Evolutionary conservation across 2,329 filamentous ascomycete species (phyloP).

Genomic region (Diaporthe australafricana): DNA sequence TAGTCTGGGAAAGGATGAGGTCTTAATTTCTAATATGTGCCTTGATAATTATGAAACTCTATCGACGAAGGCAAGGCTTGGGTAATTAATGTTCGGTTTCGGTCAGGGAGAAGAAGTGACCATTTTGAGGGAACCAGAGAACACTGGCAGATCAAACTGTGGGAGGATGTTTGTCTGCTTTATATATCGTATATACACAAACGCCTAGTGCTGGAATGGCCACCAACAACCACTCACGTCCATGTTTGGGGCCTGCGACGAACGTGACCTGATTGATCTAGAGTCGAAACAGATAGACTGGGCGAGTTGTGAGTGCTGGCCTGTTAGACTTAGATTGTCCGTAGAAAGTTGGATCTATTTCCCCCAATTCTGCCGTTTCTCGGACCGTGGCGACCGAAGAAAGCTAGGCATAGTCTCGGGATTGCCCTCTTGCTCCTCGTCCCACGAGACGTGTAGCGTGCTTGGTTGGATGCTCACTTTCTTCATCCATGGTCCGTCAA

Average conservation of each 20-base stretch:
- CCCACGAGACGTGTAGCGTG: conserved; percentile 18
- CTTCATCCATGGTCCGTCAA: not conserved
- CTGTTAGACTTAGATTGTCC: conserved; percentile 40
- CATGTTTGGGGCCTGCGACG: not conserved
- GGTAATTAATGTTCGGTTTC: too few species aligned
- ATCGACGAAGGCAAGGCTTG: not conserved
- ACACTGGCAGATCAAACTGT: not conserved
- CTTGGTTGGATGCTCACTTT: conserved; percentile 14
- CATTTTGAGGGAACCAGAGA: not conserved
- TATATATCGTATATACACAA: conserved; percentile 13
- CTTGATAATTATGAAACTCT: not conserved
- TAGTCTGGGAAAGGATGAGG: not conserved
- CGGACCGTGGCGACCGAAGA: conserved; percentile 66
- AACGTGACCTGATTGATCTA: conserved; percentile 1
- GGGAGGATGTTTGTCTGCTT: not conserved
- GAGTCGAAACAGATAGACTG: conserved; percentile 17
- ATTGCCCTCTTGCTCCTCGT: conserved; percentile 6
- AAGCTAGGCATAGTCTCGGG: conserved; percentile 46
- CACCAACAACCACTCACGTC: not conserved
- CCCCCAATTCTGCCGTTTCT: conserved; percentile 55
- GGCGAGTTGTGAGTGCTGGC: conserved; percentile 3
- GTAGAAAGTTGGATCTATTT: conserved; percentile 30
- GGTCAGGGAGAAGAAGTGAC: not conserved
- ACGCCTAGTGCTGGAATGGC: not conserved
- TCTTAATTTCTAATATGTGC: not conserved